phyloP scores from a whole-genome alignment of 495 filamentous ascomycete genomes.

The Aspergillus sclerotiicarbonarius region DNA sequence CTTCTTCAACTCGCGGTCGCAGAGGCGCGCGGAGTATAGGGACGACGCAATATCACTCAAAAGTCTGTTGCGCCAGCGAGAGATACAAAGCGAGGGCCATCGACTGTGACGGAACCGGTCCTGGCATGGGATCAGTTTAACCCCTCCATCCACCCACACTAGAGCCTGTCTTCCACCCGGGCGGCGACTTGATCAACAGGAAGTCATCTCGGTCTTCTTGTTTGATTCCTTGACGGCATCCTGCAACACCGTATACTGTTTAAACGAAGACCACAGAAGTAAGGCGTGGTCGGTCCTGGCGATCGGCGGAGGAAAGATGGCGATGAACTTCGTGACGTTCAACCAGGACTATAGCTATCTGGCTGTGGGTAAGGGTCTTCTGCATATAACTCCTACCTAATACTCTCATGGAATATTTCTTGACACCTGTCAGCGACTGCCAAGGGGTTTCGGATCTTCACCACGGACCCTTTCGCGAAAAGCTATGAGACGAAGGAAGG shows the following conservation, averaged over 20 bases:
- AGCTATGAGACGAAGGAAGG: slow-evolving; percentile 90
- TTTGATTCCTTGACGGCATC: not conserved
- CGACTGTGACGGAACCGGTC: slow-evolving; percentile 16
- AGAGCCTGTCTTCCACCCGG: slow-evolving; percentile 1
- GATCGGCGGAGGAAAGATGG: slow-evolving; percentile 41
- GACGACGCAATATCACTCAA: not conserved
- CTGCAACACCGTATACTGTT: slow-evolving; percentile 1
- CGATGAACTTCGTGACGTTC: slow-evolving; percentile 97
- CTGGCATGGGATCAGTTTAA: slow-evolving; percentile 24
- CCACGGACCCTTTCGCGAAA: slow-evolving; percentile 91
- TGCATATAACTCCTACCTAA: not conserved
- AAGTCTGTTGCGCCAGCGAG: slow-evolving; percentile 5
- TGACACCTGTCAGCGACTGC: slow-evolving; percentile 64
- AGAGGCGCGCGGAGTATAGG: slow-evolving; percentile 7
- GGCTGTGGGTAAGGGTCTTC: slow-evolving; percentile 71
- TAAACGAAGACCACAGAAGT: slow-evolving; percentile 7
- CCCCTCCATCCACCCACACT: slow-evolving; percentile 20
- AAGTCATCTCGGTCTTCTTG: not conserved
- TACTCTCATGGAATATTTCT: slow-evolving; percentile 15
- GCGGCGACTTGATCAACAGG: not conserved
- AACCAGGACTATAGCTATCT: slow-evolving; percentile 98
- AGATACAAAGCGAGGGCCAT: slow-evolving; percentile 19
- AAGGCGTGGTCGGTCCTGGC: slow-evolving; percentile 7
- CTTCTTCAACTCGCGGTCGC: slow-evolving; percentile 8
- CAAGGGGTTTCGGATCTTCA: slow-evolving; percentile 92